Evolutionary conservation across 495 filamentous ascomycete genomes (phyloP).

Genomic region (Aspergillus nidulans): DNA sequence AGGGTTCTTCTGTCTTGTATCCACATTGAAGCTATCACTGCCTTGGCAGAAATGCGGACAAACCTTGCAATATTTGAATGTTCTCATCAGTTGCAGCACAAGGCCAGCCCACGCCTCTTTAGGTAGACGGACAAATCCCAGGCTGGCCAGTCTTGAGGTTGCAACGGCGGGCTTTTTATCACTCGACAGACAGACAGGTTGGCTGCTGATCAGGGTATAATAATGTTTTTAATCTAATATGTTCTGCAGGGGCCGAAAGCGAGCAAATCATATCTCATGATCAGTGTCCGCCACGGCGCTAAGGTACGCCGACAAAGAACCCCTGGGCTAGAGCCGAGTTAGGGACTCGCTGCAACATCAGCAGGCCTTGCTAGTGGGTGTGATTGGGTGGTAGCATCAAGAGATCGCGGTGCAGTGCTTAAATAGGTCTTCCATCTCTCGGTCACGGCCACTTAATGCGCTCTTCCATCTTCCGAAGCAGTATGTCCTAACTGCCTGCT

Average conservation of each 20-base stretch:
- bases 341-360: background rate
- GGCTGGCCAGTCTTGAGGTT: background rate
- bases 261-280: background rate
- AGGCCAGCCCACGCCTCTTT: too few species aligned
- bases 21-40: too few species aligned
- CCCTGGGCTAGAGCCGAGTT: background rate
- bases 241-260: background rate
- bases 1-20: too few species aligned
- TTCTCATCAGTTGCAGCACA: too few species aligned
- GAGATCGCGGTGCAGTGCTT: background rate
- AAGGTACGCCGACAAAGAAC: background rate
- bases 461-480: background rate
- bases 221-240: background rate
- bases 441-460: too few species aligned
- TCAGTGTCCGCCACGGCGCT: background rate
- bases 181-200: background rate
- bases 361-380: background rate
- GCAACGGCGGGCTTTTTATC: background rate
- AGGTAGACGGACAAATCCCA: background rate
- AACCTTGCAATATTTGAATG: too few species aligned
- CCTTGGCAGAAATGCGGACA: too few species aligned
- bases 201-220: background rate
- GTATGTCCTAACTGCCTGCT: background rate
- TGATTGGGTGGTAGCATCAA: background rate
- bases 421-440: background rate